Evolutionary conservation across 306 rosid genomes (phyloP), one percentile per base, ranked within the genome.

Genomic region (Cicer cuneatum): DNA sequence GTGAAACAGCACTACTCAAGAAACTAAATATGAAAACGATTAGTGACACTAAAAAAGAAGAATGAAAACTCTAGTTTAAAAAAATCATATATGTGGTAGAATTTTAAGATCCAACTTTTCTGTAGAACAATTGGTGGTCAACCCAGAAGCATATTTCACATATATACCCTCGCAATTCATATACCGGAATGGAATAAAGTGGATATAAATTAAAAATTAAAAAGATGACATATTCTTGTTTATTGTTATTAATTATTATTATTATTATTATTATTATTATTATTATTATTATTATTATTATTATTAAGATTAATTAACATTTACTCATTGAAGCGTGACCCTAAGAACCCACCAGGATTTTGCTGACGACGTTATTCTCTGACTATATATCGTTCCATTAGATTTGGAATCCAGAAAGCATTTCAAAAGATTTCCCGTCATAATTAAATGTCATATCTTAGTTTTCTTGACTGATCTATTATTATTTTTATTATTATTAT

Each of bases 371-470:
- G 59, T 83, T 84, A 87, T 90, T 87, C 86, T 69, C 74, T 52
- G 67, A 71, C 78, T 62, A 68, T 81, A 67, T 56, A 63, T 80
- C 67, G 75, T 63, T 67, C 53, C 77, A 80, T 77, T 49, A 77
- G 85, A 90, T 78, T 75, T 76, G 81, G 87, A 86, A 86, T 82
- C 86, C 3, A 57, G 39, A 73, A 79, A 85, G 85, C 71, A 74
- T 54, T 74, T 78, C 74, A 37, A 51, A 72, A 80, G 82, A 81
- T 76, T 86, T 77, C 35, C 69, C 46, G 16, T 71, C 76, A 39
- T 66, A 73, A 56, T 60, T 72, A 74, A 65, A 68, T 63, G 77
- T 64, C 66, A 70, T 39, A 71, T 63, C 68, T 69, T 79, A 38
- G 24, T n/a, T 78, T 73, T 83, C 64, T 69, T 79, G 67, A 75